Conservation (phyloP, 345 rosid species). For the Eucalyptus cloeziana region DNA sequence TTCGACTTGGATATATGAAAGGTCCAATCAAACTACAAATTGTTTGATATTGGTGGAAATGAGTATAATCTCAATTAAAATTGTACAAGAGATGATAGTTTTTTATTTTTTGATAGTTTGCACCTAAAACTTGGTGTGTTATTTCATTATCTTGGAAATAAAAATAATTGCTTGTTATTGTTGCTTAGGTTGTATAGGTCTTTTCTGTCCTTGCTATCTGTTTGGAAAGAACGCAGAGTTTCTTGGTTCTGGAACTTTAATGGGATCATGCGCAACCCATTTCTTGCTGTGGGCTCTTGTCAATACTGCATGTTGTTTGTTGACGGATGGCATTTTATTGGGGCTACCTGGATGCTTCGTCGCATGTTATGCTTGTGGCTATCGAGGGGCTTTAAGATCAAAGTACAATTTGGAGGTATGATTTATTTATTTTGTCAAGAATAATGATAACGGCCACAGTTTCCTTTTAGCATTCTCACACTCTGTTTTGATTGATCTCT, state of each 20-base stretch:
- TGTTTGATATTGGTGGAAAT: background rate
- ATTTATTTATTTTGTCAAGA: background rate
- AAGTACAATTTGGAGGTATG: constrained; percentile 69
- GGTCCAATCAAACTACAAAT: background rate
- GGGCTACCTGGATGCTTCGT: constrained; percentile 86
- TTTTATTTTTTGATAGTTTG: background rate
- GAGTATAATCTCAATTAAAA: background rate
- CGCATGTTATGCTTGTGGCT: constrained; percentile 77
- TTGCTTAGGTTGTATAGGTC: constrained; percentile 58
- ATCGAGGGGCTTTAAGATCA: constrained; percentile 55
- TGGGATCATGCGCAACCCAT: constrained; percentile 73
- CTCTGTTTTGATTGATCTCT: background rate
- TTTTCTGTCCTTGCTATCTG: constrained; percentile 76
- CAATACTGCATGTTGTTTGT: constrained; percentile 59
- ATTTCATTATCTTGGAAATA: background rate
- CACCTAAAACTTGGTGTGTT: background rate
- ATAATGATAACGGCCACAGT: background rate
- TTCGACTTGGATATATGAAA: background rate
- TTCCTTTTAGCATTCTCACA: background rate
- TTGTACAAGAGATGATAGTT: background rate
- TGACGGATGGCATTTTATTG: constrained; percentile 60
- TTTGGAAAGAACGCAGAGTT: constrained; percentile 82
- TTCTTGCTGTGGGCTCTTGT: constrained; percentile 61
- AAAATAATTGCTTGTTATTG: background rate
- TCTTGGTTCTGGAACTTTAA: constrained; percentile 80